Conservation (phyloP, 1,139 yeast species). For the Nakaseomyces uthaithaninus region DNA sequence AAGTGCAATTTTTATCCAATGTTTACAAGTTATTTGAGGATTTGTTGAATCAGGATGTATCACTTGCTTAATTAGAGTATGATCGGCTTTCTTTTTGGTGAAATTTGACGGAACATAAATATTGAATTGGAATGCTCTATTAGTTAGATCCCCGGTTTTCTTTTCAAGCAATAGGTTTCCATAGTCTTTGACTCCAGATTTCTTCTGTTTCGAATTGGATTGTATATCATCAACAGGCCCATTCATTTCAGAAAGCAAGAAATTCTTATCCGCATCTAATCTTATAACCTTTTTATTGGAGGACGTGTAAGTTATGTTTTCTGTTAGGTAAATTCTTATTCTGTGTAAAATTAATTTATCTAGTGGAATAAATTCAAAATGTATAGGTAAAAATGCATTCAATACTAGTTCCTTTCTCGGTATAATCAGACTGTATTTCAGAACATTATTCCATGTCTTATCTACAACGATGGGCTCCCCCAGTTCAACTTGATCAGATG, state of each 20-base stretch:
- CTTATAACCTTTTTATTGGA: slow-evolving; percentile 77
- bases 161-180: slow-evolving; percentile 35
- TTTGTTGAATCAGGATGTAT: slow-evolving; percentile 48
- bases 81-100: slow-evolving; percentile 76
- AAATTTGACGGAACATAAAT: slow-evolving; percentile 53
- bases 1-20: slow-evolving; percentile 85
- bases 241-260: slow-evolving; percentile 66
- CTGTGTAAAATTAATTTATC: slow-evolving; percentile 83
- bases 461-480: slow-evolving; percentile 86
- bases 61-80: slow-evolving; percentile 22
- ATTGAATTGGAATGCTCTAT: slow-evolving; percentile 71
- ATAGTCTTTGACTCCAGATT: slow-evolving; percentile 30
- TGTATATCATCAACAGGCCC: slow-evolving; percentile 38
- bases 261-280: slow-evolving; percentile 76
- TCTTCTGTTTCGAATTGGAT: slow-evolving; percentile 23
- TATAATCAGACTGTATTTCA: slow-evolving; percentile 78
- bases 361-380: slow-evolving; percentile 73
- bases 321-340: slow-evolving; percentile 74
- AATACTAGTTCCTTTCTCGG: slow-evolving; percentile 79
- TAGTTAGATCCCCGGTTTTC: slow-evolving; percentile 33
- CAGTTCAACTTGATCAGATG: slow-evolving; percentile 71
- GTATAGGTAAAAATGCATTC: slow-evolving; percentile 73
- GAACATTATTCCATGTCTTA: slow-evolving; percentile 86
- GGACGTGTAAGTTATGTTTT: slow-evolving; percentile 63
- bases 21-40: slow-evolving; percentile 73